Percentiles rank a stretch among this genome's conserved stretches.
These are phyloP conservation scores for Yamadazyma siamensis DNA, from an alignment of 1,139 yeast genomes.

Conservation along the genomic window DNA sequence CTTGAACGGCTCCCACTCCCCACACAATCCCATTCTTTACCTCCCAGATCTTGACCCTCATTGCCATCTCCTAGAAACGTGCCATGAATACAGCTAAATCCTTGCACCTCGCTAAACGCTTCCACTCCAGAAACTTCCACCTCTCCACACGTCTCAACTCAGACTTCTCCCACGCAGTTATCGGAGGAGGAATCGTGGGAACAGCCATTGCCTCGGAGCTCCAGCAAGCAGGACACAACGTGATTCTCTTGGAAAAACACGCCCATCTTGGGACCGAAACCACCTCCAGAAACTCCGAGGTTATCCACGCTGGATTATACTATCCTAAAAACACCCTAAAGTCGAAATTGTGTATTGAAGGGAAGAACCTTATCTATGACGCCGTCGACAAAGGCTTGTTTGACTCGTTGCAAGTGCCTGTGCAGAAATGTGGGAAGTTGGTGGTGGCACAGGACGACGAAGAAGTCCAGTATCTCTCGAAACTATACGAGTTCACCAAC, in stretches of 20 bases:
- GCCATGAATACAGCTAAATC: no score
- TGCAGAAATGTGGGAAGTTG: constrained; percentile 79
- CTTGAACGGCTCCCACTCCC: no score
- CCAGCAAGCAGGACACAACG: constrained; percentile 40
- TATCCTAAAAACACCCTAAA: constrained; percentile 69
- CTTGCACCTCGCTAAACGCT: no score
- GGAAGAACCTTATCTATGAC: constrained; percentile 63
- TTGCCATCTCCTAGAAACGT: no score
- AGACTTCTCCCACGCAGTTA: constrained; percentile 75
- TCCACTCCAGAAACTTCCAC: no score
- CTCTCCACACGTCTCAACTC: no score
- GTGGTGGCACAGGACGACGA: constrained; percentile 73
- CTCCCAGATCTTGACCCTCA: no score
- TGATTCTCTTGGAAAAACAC: constrained; percentile 69
- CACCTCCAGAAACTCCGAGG: constrained; percentile 85
- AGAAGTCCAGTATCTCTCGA: constrained; percentile 58
- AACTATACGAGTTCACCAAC: constrained; percentile 50
- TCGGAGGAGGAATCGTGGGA: constrained; percentile 91
- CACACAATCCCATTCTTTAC: no score
- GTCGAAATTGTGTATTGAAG: constrained; percentile 67
- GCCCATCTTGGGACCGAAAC: constrained; percentile 70
- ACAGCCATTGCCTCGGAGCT: constrained; percentile 75
- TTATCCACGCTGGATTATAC: constrained; percentile 87
- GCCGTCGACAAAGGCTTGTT: constrained; percentile 41
- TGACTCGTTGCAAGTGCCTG: constrained; percentile 37